Conservation (phyloP, 2,329 filamentous ascomycete species). For the Fusarium euwallaceae region DNA sequence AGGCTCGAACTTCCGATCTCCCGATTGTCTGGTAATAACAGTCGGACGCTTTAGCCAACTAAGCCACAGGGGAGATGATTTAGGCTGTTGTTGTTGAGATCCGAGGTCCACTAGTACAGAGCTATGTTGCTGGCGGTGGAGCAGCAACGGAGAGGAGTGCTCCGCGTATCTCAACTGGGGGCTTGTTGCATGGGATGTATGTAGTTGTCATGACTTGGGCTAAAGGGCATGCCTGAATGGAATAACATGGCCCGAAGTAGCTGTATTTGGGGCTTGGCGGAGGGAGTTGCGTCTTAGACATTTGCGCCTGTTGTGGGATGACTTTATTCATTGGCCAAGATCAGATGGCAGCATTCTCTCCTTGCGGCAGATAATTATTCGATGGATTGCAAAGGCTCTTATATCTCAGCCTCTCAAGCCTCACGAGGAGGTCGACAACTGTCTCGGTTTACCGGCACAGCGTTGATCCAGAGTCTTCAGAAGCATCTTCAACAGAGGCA, state of each 20-base stretch:
- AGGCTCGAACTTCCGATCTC: slow-evolving; percentile 50
- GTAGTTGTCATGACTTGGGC: background rate
- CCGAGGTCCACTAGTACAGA: background rate
- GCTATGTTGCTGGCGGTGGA: background rate
- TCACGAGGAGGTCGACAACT: background rate
- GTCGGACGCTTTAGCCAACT: slow-evolving; percentile 72
- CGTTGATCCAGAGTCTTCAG: background rate
- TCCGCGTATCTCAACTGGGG: background rate
- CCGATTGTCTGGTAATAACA: slow-evolving; percentile 56
- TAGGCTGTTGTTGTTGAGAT: slow-evolving; percentile 3
- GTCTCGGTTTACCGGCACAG: background rate
- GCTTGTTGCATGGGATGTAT: too few species aligned
- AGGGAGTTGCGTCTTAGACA: slow-evolving; percentile 7
- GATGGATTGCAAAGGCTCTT: background rate
- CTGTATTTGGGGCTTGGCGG: background rate
- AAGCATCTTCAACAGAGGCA: background rate
- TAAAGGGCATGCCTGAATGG: background rate
- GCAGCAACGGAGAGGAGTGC: background rate
- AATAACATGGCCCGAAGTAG: background rate
- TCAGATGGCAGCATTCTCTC: background rate
- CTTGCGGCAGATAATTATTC: background rate
- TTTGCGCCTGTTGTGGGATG: background rate
- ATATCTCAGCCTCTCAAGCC: background rate
- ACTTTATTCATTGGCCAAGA: background rate
- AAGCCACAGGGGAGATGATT: slow-evolving; percentile 52